Conservation (phyloP, 345 rosid genomes). For the Ceriops zippeliana region DNA sequence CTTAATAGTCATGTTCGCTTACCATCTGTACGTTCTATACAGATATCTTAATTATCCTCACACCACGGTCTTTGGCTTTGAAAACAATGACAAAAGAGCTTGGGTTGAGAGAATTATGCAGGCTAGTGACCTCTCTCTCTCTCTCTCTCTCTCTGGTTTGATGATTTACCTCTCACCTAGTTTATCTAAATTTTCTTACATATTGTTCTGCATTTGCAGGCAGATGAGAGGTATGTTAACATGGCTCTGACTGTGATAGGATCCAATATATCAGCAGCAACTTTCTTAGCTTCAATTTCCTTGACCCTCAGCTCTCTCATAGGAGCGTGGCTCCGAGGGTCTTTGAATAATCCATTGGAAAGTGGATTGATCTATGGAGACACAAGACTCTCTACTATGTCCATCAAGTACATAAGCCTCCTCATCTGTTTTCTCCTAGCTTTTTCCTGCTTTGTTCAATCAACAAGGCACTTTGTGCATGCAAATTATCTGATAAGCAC, state of each 20-base stretch:
- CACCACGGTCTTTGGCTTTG: constrained; percentile 61
- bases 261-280: constrained; percentile 58
- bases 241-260: constrained; percentile 46
- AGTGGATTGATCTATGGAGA: constrained; percentile 56
- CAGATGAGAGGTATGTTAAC: constrained; percentile 25
- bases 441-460: constrained; percentile 67
- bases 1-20: constrained; percentile 47
- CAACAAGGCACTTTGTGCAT: constrained; percentile 58
- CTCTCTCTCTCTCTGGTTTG: neutral
- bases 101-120: constrained; percentile 71
- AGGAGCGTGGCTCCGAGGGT: constrained; percentile 74
- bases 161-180: neutral
- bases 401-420: constrained; percentile 62
- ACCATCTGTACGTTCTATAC: constrained; percentile 61
- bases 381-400: constrained; percentile 44
- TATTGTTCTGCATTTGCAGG: constrained; percentile 23
- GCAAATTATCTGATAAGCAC: constrained; percentile 64
- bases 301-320: constrained; percentile 69
- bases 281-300: constrained; percentile 52
- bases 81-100: constrained; percentile 62
- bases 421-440: constrained; percentile 58
- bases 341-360: constrained; percentile 34
- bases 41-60: constrained; percentile 53
- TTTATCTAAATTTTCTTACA: neutral
- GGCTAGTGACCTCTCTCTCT: constrained; percentile 28